Base-by-base conservation (phyloP, 164 flowering plant species). In the Dillenia suffruticosa region DNA sequence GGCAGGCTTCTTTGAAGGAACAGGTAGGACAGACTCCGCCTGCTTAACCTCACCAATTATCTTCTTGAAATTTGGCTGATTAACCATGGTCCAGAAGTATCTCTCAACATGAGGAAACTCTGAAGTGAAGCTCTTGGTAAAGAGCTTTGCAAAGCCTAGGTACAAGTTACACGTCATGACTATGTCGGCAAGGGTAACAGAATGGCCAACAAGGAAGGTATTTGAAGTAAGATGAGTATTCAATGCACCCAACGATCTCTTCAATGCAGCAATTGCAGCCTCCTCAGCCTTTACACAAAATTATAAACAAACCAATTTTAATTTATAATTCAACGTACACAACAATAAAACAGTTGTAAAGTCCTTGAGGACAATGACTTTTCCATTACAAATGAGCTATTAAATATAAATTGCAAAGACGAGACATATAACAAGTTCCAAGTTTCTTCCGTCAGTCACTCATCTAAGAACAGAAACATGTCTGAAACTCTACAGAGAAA, bases 31-130 rank as follows among this genome's bases (percentile, higher is more conserved):
- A 54, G 90, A 59, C 11, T 84, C 89, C 7, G 94, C 49, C 75
- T 94, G 99, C 68, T 89, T 86, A 1, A 89, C 80, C 50, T 85
- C 90, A 71, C 96, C 99, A 63, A 91, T 10, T 43, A 85, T 58
- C 80, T 88, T 88, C 52, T 63, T 63, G 68, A 91, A 74, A 32
- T 82, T 80, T 52, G 99, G 99, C 54, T 94, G 97, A 73, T 91
- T 85, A 49, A 84, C 93, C 87, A 94, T 54, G 46, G 99, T 94
- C 99, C 99, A 94, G 56, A 91, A 91, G 77, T 94, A 94, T 58
- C 98, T 84, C 78, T 94, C 98, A 26, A 94, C 90, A 63, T 94
- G 96, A 12, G 96, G 96, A 59, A 86, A 89, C 55, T 85, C 97
- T 0, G 87, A 82, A 15, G 96, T 88, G 56, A 94, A 89, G 65